These are phyloP conservation scores for Chalara sp. DNA, from an alignment of 2,329 filamentous ascomycete species.

Conservation along the genomic window DNA sequence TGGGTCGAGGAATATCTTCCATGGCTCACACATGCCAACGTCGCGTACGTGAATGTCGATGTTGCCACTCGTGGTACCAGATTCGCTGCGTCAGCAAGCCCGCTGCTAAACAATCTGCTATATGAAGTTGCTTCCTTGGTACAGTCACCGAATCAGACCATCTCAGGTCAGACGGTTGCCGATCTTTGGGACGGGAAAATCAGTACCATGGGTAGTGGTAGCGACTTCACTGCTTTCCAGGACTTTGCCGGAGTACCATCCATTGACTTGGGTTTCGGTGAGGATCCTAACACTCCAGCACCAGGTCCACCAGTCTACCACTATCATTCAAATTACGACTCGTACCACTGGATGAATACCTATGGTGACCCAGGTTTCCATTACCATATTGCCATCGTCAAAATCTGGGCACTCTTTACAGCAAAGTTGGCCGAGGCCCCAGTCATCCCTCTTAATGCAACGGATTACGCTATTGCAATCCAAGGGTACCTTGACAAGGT, in stretches of 20 bases:
- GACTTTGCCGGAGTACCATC: slow-evolving; percentile 45
- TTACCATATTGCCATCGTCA: slow-evolving; percentile 53
- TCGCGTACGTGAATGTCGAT: slow-evolving; percentile 76
- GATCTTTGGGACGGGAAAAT: slow-evolving; percentile 47
- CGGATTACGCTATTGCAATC: slow-evolving; percentile 33
- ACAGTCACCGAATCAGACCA: slow-evolving; percentile 30
- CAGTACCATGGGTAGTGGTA: slow-evolving; percentile 54
- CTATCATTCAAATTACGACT: slow-evolving; percentile 83
- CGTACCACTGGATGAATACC: slow-evolving; percentile 75
- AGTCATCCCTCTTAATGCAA: slow-evolving; percentile 44
- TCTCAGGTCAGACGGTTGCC: slow-evolving; percentile 31
- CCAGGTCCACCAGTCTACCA: slow-evolving; percentile 54
- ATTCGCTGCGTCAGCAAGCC: slow-evolving; percentile 51
- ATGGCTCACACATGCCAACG: slow-evolving; percentile 64
- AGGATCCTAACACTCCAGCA: slow-evolving; percentile 22
- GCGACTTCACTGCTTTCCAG: slow-evolving; percentile 62
- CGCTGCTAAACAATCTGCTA: slow-evolving; percentile 56
- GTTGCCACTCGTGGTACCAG: slow-evolving; percentile 55
- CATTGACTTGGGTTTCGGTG: slow-evolving; percentile 49
- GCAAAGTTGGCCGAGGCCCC: slow-evolving; percentile 42
- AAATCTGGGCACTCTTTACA: slow-evolving; percentile 43
- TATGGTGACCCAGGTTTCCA: slow-evolving; percentile 63
- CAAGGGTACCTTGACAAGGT: slow-evolving; percentile 23
- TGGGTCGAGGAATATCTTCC: slow-evolving; percentile 80
- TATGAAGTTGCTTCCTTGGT: slow-evolving; percentile 48